Evolutionary conservation across 805 yeast species (phyloP).

Genomic region (Brettanomyces bruxellensis): DNA sequence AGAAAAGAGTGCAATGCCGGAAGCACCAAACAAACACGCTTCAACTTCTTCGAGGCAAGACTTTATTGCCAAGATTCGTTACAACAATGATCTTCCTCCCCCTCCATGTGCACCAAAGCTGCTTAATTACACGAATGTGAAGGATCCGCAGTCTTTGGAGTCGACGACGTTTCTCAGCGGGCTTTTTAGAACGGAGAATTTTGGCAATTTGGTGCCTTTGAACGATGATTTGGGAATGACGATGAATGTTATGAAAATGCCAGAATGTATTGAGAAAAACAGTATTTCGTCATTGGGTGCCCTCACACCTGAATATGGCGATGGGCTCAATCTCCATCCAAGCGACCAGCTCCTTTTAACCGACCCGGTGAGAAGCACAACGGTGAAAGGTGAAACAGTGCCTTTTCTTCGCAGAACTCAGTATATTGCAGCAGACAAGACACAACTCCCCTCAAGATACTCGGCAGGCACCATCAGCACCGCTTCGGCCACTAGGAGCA

Average conservation of each 20-base stretch:
- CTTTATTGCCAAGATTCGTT: slow-evolving; percentile 73
- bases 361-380: slow-evolving; percentile 58
- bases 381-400: slow-evolving; percentile 26
- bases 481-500: slow-evolving; percentile 13
- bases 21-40: neutral
- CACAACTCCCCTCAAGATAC: slow-evolving; percentile 4
- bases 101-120: slow-evolving; percentile 89
- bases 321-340: slow-evolving; percentile 49
- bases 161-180: slow-evolving; percentile 57
- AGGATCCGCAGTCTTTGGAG: slow-evolving; percentile 29
- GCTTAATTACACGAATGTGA: slow-evolving; percentile 35
- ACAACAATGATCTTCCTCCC: slow-evolving; percentile 82
- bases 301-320: slow-evolving; percentile 15
- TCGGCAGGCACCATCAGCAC: slow-evolving; percentile 6
- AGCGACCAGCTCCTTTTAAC: slow-evolving; percentile 66
- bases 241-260: slow-evolving; percentile 58
- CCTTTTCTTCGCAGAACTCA: slow-evolving; percentile 89
- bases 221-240: slow-evolving; percentile 66
- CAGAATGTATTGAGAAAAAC: slow-evolving; percentile 54
- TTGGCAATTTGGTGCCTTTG: slow-evolving; percentile 48
- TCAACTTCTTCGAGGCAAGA: slow-evolving; percentile 42
- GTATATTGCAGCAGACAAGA: slow-evolving; percentile 64
- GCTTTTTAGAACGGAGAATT: slow-evolving; percentile 65
- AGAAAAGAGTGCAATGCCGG: too few relatives aligned
- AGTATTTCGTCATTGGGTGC: slow-evolving; percentile 21